phyloP scores from a whole-genome alignment of 2,329 filamentous ascomycete genomes.

The Myriangium duriaei region DNA sequence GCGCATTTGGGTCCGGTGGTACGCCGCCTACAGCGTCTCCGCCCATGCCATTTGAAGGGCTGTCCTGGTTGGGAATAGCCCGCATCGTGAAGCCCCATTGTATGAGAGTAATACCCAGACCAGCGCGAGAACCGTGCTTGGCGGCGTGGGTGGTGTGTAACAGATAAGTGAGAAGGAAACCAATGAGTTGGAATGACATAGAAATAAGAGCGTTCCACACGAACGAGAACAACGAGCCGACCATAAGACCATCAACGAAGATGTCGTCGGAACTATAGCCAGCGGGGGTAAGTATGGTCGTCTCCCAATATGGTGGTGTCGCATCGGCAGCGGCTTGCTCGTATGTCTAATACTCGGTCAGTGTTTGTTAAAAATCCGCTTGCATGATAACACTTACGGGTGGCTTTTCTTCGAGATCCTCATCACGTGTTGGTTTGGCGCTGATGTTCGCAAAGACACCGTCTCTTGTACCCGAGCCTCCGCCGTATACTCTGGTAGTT shows the following conservation, averaged over 20 bases:
- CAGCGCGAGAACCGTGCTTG: slow-evolving; percentile 91
- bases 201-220: slow-evolving; percentile 94
- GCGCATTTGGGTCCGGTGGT: slow-evolving; percentile 77
- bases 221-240: slow-evolving; percentile 76
- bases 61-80: slow-evolving; percentile 8
- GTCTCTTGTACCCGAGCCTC: slow-evolving; percentile 63
- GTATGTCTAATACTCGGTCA: slow-evolving; percentile 75
- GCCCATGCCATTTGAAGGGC: slow-evolving; percentile 25
- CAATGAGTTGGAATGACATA: slow-evolving; percentile 92
- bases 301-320: slow-evolving; percentile 97
- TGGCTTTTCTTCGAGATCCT: slow-evolving; percentile 71
- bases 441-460: slow-evolving; percentile 93
- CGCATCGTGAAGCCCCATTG: slow-evolving; percentile 96
- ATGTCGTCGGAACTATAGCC: slow-evolving; percentile 85
- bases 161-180: slow-evolving; percentile 94
- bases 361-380: too few relatives aligned
- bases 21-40: slow-evolving; percentile 32
- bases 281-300: slow-evolving; percentile 87
- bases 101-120: slow-evolving; percentile 86
- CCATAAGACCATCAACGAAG: slow-evolving; percentile 90
- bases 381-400: slow-evolving; percentile 73
- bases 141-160: slow-evolving; percentile 95
- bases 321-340: slow-evolving; percentile 96
- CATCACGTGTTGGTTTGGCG: slow-evolving; percentile 71
- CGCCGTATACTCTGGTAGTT: slow-evolving; percentile 48